Conservation (phyloP, 2,329 filamentous ascomycete species). For the Pseudogymnoascus sp. region DNA sequence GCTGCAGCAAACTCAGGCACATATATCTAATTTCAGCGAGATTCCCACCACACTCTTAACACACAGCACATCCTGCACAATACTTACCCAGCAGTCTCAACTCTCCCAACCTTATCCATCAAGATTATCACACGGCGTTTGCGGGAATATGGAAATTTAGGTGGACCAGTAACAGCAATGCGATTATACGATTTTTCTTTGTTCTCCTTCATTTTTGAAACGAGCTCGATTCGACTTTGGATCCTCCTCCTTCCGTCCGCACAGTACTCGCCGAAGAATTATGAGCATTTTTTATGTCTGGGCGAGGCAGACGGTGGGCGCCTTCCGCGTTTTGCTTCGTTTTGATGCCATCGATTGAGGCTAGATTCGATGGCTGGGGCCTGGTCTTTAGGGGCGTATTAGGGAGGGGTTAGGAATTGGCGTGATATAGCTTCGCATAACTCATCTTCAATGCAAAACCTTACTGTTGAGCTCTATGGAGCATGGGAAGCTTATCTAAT, state of each 20-base stretch:
- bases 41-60: conserved; percentile 1
- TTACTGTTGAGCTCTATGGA: neutral
- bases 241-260: neutral
- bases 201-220: conserved; percentile 7
- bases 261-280: neutral
- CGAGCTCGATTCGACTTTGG: neutral
- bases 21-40: conserved; percentile 2
- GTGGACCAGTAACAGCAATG: conserved; percentile 1
- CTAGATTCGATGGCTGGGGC: conserved; percentile 1
- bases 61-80: conserved; percentile 3
- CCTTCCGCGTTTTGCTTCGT: neutral
- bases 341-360: conserved; percentile 8
- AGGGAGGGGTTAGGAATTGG: conserved; percentile 2
- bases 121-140: conserved; percentile 6
- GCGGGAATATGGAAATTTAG: neutral
- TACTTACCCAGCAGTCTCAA: conserved; percentile 2
- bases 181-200: conserved; percentile 9
- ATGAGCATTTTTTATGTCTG: conserved; percentile 3
- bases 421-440: neutral
- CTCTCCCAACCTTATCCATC: conserved; percentile 1
- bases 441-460: conserved; percentile 4
- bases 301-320: neutral
- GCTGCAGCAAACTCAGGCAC: neutral
- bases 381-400: conserved; percentile 5
- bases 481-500: neutral